Evolutionary conservation across 495 filamentous ascomycete species (phyloP).

Genomic region (Ramalina intermedia): DNA sequence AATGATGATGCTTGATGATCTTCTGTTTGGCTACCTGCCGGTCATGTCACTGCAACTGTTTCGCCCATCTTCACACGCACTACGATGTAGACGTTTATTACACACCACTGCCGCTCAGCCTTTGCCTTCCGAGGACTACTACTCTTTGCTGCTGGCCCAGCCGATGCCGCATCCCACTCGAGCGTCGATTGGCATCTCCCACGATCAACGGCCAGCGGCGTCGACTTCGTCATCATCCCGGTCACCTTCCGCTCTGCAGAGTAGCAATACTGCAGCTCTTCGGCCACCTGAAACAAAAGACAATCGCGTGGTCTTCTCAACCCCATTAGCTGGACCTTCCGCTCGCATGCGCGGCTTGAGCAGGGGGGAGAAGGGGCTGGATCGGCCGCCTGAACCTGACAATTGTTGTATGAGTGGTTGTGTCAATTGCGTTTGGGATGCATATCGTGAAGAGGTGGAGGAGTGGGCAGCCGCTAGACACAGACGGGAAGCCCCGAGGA

Average conservation of each 20-base stretch:
- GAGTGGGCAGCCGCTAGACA: conserved; percentile 59
- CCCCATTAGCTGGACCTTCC: conserved; percentile 55
- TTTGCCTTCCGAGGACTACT: conserved; percentile 15
- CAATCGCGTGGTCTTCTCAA: conserved; percentile 62
- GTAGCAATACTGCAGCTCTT: conserved; percentile 1
- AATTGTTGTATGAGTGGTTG: conserved; percentile 99
- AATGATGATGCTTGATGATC: too few species aligned
- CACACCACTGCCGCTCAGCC: neutral
- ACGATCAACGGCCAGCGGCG: neutral
- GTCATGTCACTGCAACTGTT: too few species aligned
- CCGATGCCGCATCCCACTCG: conserved; percentile 4
- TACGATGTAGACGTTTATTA: neutral
- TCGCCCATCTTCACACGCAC: neutral
- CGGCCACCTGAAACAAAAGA: conserved; percentile 20
- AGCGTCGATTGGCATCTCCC: conserved; percentile 1
- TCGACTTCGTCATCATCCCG: conserved; percentile 5
- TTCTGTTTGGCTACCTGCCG: too few species aligned
- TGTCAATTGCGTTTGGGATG: conserved; percentile 95
- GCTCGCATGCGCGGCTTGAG: conserved; percentile 30
- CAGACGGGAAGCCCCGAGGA: conserved; percentile 23
- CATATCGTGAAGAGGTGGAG: conserved; percentile 78
- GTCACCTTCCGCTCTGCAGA: neutral
- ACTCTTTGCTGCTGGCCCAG: conserved; percentile 12
- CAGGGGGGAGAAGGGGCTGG: conserved; percentile 37
- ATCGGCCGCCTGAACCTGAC: conserved; percentile 73